Evolutionary conservation across 192 early-diverging fungal genomes (phyloP).

Genomic region (Funneliformis mosseae): DNA sequence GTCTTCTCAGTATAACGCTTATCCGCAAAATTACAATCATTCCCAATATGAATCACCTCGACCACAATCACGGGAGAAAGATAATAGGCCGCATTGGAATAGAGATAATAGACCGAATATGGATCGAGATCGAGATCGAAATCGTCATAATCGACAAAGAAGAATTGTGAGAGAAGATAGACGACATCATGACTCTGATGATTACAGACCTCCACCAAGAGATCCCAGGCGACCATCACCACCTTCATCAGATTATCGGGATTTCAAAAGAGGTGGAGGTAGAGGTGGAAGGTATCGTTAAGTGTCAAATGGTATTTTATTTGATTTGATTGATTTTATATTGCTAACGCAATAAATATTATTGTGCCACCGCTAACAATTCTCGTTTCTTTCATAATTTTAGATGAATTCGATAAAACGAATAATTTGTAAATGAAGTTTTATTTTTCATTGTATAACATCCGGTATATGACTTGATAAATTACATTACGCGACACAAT

Average conservation of each 20-base stretch:
- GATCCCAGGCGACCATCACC: neutral
- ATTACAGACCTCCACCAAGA: neutral
- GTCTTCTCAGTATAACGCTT: neutral
- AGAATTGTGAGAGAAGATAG: too few relatives aligned
- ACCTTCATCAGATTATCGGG: neutral
- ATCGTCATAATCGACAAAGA: neutral
- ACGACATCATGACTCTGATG: too few relatives aligned
- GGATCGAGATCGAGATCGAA: neutral
- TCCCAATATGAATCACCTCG: too few relatives aligned
- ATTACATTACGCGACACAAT: too few relatives aligned
- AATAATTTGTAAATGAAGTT: too few relatives aligned
- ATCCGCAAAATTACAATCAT: neutral
- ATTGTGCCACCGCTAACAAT: too few relatives aligned
- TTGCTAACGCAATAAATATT: too few relatives aligned
- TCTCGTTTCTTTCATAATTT: too few relatives aligned
- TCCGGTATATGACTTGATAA: too few relatives aligned
- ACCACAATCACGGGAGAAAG: neutral
- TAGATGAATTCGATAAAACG: too few relatives aligned
- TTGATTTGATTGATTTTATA: neutral
- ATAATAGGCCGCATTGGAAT: neutral
- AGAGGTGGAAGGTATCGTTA: neutral
- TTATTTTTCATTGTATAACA: too few relatives aligned
- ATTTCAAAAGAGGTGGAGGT: neutral
- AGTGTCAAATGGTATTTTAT: neutral
- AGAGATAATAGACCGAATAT: neutral